Conservation (phyloP, 2,329 filamentous ascomycete species). For the Fusarium nygamai region DNA sequence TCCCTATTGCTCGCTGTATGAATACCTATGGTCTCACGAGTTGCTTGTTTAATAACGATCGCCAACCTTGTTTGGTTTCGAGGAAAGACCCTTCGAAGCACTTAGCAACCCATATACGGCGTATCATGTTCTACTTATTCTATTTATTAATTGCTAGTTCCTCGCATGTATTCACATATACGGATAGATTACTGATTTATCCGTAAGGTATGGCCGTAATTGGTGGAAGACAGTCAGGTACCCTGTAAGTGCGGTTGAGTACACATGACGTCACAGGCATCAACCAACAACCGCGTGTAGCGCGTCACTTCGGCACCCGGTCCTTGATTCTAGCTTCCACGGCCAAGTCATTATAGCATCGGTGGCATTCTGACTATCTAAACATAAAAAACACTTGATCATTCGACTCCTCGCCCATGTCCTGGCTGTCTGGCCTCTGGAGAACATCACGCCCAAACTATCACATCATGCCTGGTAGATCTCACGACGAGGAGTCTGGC, state of each 20-base stretch:
- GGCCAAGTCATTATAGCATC: neutral
- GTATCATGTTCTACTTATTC: neutral
- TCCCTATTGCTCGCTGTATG: neutral
- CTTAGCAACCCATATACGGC: neutral
- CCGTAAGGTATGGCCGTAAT: neutral
- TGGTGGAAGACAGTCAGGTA: neutral
- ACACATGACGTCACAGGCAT: conserved; percentile 16
- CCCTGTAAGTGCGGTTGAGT: neutral
- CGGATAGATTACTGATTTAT: neutral
- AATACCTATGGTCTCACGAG: neutral
- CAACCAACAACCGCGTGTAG: conserved; percentile 12
- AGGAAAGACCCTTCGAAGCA: neutral
- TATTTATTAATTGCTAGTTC: neutral
- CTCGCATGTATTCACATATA: neutral
- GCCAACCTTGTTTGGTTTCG: neutral
- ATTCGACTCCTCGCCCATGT: neutral
- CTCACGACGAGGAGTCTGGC: conserved; percentile 50
- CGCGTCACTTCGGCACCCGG: neutral
- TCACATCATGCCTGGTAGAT: conserved; percentile 41
- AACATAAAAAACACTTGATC: neutral
- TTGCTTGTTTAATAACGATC: no score
- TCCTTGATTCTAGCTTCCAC: conserved; percentile 9
- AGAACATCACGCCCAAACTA: conserved; percentile 22
- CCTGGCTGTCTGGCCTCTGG: conserved; percentile 24
- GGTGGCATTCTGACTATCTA: neutral